These are phyloP conservation scores for Exidia glandulosa DNA, from an alignment of 768 basidiomycete species.

Conservation along the genomic window DNA sequence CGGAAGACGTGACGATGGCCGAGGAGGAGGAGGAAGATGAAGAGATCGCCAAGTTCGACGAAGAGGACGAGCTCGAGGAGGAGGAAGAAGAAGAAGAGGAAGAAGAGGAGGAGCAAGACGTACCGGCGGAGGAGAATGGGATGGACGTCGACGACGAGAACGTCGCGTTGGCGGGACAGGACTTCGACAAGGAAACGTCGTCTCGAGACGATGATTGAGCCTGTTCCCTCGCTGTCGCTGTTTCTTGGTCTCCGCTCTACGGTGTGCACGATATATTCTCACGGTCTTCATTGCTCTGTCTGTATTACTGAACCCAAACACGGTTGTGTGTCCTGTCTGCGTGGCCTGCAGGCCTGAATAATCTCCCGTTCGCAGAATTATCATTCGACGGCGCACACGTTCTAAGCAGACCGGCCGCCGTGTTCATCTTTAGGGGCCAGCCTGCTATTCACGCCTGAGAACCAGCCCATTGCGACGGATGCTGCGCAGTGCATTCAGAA, in stretches of 20 bases:
- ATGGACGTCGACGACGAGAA: background rate
- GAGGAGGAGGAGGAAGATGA: conserved; percentile 2
- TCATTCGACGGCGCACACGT: too few relatives aligned
- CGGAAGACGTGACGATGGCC: background rate
- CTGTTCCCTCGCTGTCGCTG: background rate
- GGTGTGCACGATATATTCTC: background rate
- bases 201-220: background rate
- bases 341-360: too few relatives aligned
- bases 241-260: background rate
- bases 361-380: too few relatives aligned
- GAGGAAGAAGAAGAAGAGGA: background rate
- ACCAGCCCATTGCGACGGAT: too few relatives aligned
- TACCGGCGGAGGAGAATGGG: background rate
- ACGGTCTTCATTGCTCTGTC: too few relatives aligned
- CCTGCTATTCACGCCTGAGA: too few relatives aligned
- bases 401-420: too few relatives aligned
- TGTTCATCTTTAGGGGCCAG: too few relatives aligned
- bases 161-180: background rate
- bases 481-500: too few relatives aligned
- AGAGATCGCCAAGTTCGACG: background rate
- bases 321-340: too few relatives aligned
- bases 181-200: background rate
- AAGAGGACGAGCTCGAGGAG: background rate
- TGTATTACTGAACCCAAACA: too few relatives aligned
- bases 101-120: background rate